Evolutionary conservation across 257 asterid species (phyloP).

Genomic region (Asclepias syriaca): DNA sequence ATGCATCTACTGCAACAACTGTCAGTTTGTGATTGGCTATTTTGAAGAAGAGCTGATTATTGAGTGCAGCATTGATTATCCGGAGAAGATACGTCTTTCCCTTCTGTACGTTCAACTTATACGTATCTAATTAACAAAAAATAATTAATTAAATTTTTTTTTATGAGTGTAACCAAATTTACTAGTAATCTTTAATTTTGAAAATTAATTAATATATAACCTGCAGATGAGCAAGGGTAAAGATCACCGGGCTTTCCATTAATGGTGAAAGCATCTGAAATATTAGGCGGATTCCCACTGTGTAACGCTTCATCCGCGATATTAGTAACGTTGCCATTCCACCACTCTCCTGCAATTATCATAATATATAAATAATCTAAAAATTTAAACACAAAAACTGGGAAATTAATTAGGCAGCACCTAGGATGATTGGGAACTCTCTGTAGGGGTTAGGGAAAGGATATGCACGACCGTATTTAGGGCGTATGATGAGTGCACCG

Average conservation of each 20-base stretch:
- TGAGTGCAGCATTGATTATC: conserved; percentile 39
- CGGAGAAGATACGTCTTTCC: conserved; percentile 40
- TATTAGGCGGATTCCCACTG: conserved; percentile 39
- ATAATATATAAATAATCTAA: too few relatives aligned
- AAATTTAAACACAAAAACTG: not conserved
- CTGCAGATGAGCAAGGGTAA: conserved; percentile 36
- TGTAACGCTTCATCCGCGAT: conserved; percentile 30
- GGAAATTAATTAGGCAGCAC: conserved; percentile 12
- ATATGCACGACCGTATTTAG: conserved; percentile 29
- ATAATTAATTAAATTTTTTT: too few relatives aligned
- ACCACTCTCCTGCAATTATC: conserved; percentile 40
- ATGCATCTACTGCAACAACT: conserved; percentile 38
- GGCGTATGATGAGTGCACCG: conserved; percentile 48
- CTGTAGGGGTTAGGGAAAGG: conserved; percentile 44
- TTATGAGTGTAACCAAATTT: too few relatives aligned
- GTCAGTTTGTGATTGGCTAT: conserved; percentile 41
- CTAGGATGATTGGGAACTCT: conserved; percentile 47
- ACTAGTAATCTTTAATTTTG: too few relatives aligned
- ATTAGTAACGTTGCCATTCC: conserved; percentile 33
- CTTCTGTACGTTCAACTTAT: conserved; percentile 28
- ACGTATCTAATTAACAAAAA: conserved; percentile 17
- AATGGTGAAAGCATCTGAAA: conserved; percentile 45
- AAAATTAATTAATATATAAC: conserved; percentile 18
- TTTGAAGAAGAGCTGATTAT: conserved; percentile 45
- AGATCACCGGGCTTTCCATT: conserved; percentile 44